These are phyloP conservation scores for Delphinella strobiligena DNA, from an alignment of 2,329 filamentous ascomycete species.

Conservation along the genomic window DNA sequence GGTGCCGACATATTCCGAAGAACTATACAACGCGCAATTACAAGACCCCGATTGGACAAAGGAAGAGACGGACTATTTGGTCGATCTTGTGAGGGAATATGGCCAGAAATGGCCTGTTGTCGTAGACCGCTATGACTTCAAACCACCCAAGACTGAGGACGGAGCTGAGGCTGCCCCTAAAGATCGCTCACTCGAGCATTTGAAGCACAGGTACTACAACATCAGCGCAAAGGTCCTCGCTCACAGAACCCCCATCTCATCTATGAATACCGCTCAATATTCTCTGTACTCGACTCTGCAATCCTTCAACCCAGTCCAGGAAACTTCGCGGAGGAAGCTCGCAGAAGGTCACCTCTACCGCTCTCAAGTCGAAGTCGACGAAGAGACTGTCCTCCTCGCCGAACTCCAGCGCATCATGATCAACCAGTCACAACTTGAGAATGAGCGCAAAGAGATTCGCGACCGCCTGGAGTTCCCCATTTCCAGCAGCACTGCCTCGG, in stretches of 20 bases:
- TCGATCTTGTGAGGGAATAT: slow-evolving; percentile 62
- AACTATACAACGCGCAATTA: slow-evolving; percentile 69
- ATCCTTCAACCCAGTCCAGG: slow-evolving; percentile 72
- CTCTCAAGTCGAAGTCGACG: slow-evolving; percentile 75
- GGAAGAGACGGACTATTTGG: slow-evolving; percentile 86
- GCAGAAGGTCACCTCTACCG: slow-evolving; percentile 68
- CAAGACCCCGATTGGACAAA: slow-evolving; percentile 71
- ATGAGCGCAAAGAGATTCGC: slow-evolving; percentile 79
- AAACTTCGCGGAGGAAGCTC: slow-evolving; percentile 71
- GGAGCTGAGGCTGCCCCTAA: slow-evolving; percentile 21
- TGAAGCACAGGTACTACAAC: slow-evolving; percentile 85
- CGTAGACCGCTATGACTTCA: slow-evolving; percentile 82
- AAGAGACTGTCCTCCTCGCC: slow-evolving; percentile 79
- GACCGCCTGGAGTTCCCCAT: slow-evolving; percentile 72
- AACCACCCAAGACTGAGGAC: slow-evolving; percentile 21
- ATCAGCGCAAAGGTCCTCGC: slow-evolving; percentile 75
- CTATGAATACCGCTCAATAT: slow-evolving; percentile 81
- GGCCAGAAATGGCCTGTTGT: slow-evolving; percentile 87
- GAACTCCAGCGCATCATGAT: slow-evolving; percentile 88
- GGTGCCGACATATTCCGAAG: slow-evolving; percentile 71
- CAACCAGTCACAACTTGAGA: slow-evolving; percentile 73
- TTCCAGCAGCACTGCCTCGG: slow-evolving; percentile 52
- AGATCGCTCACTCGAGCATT: slow-evolving; percentile 67
- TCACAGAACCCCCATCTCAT: slow-evolving; percentile 64
- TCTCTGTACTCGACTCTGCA: slow-evolving; percentile 71